phyloP scores from a whole-genome alignment of 805 yeast genomes.

The Isabelozyma rhagii region DNA sequence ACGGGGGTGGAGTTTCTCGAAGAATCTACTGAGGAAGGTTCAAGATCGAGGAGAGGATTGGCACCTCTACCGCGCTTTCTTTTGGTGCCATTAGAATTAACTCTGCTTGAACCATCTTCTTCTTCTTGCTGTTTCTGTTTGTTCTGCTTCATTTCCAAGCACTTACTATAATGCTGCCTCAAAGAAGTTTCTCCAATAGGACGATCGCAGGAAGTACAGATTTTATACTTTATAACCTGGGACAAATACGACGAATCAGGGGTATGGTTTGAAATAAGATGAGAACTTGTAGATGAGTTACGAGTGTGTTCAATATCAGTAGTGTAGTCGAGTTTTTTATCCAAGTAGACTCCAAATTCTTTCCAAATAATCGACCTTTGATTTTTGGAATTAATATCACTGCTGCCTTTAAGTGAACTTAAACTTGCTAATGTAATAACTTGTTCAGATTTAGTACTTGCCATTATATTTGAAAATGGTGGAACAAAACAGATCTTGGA shows the following conservation, averaged over 20 bases:
- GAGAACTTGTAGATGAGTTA: slow-evolving; percentile 14
- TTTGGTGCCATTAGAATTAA: slow-evolving; percentile 10
- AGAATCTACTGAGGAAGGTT: slow-evolving; percentile 37
- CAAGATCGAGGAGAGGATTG: slow-evolving; percentile 26
- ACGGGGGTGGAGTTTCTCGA: slow-evolving; percentile 37
- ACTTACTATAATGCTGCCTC: slow-evolving; percentile 29
- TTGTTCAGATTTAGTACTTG: slow-evolving; percentile 19
- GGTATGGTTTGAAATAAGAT: slow-evolving; percentile 17
- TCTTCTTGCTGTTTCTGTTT: slow-evolving; percentile 14
- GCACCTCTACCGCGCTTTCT: slow-evolving; percentile 26
- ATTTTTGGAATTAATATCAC: slow-evolving; percentile 2
- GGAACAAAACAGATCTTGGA: background rate
- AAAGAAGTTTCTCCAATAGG: slow-evolving; percentile 39
- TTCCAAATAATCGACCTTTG: slow-evolving; percentile 39
- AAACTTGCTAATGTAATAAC: slow-evolving; percentile 24
- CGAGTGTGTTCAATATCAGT: slow-evolving; percentile 16
- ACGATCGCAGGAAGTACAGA: slow-evolving; percentile 37
- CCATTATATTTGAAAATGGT: slow-evolving; percentile 10
- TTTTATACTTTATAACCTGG: slow-evolving; percentile 31
- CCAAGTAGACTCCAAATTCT: slow-evolving; percentile 42
- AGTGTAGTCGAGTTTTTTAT: slow-evolving; percentile 30
- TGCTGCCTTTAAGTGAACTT: slow-evolving; percentile 15
- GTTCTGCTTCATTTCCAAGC: slow-evolving; percentile 38
- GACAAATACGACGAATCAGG: slow-evolving; percentile 28
- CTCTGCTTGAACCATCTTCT: slow-evolving; percentile 8